Conservation (phyloP, 2,329 filamentous ascomycete species). For the Atkinsonella texensis region DNA sequence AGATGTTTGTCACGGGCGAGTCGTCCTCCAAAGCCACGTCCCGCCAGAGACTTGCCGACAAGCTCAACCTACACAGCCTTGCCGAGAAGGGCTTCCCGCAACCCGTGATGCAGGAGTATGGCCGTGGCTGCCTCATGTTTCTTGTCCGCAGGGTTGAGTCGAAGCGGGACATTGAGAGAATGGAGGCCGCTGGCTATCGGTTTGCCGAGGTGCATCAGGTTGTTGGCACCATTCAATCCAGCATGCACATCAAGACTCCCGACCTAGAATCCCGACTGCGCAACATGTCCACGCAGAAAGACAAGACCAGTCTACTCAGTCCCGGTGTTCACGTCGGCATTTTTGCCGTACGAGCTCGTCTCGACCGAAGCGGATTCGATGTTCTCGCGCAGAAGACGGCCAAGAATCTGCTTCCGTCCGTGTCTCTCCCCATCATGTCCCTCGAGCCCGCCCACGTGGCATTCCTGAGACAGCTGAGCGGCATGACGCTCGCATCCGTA, state of each 20-base stretch:
- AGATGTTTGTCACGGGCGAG: slow-evolving; percentile 56
- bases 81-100: slow-evolving; percentile 28
- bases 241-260: slow-evolving; percentile 58
- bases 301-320: slow-evolving; percentile 31
- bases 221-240: slow-evolving; percentile 52
- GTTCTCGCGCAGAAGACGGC: slow-evolving; percentile 45
- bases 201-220: slow-evolving; percentile 63
- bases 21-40: neutral
- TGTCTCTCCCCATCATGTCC: slow-evolving; percentile 37
- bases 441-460: slow-evolving; percentile 44
- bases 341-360: slow-evolving; percentile 42
- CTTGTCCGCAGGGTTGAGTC: slow-evolving; percentile 53
- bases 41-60: slow-evolving; percentile 6
- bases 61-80: slow-evolving; percentile 19
- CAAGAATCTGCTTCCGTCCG: slow-evolving; percentile 48
- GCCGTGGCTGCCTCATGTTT: slow-evolving; percentile 70
- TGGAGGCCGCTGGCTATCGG: slow-evolving; percentile 64
- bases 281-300: slow-evolving; percentile 50
- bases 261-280: slow-evolving; percentile 50
- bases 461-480: slow-evolving; percentile 39
- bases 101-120: slow-evolving; percentile 28
- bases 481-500: slow-evolving; percentile 24
- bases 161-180: slow-evolving; percentile 45
- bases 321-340: slow-evolving; percentile 45
- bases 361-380: slow-evolving; percentile 46